Percentiles rank a stretch among this genome's conserved stretches.
phyloP scores from a whole-genome alignment of 225 moss, liverwort and hornwort species.

The Marchantia paleacea region DNA sequence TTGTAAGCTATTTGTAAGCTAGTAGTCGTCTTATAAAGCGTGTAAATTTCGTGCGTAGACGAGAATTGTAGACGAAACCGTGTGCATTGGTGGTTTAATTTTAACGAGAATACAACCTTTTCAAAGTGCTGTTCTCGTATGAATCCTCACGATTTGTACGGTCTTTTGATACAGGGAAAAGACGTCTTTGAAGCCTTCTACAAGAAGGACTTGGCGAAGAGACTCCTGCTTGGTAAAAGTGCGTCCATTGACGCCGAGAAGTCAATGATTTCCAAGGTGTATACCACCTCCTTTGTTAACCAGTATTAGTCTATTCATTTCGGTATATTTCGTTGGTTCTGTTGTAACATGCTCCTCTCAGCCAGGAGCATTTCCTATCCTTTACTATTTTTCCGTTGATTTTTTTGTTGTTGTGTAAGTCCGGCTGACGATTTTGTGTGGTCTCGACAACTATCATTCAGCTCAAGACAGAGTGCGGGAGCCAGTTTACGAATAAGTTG shows the following conservation, averaged over 20 bases:
- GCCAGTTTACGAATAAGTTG: conserved; percentile 98
- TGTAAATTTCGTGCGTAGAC: no score
- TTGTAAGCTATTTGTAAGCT: no score
- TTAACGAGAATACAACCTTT: no score
- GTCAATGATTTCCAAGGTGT: conserved; percentile 99
- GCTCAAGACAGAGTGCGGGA: conserved; percentile 99
- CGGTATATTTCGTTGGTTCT: no score
- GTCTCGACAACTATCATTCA: conserved; percentile 19
- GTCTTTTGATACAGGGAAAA: conserved; percentile 58
- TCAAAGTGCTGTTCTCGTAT: no score
- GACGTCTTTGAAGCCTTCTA: conserved; percentile 99
- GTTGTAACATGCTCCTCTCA: not conserved
- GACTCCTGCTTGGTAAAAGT: conserved; percentile 95
- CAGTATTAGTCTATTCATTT: no score
- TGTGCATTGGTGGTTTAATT: no score
- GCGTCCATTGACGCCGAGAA: conserved; percentile 99
- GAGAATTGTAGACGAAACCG: no score
- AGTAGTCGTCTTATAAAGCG: no score
- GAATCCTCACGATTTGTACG: not conserved
- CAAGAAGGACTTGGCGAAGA: conserved; percentile 95
- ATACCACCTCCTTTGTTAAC: not conserved
- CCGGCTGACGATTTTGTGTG: not conserved
- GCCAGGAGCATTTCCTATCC: not conserved
- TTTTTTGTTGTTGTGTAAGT: not conserved
- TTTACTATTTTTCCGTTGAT: not conserved